Base-by-base conservation (phyloP, 306 rosid genomes). In the Pterocarpus macrocarpus region DNA sequence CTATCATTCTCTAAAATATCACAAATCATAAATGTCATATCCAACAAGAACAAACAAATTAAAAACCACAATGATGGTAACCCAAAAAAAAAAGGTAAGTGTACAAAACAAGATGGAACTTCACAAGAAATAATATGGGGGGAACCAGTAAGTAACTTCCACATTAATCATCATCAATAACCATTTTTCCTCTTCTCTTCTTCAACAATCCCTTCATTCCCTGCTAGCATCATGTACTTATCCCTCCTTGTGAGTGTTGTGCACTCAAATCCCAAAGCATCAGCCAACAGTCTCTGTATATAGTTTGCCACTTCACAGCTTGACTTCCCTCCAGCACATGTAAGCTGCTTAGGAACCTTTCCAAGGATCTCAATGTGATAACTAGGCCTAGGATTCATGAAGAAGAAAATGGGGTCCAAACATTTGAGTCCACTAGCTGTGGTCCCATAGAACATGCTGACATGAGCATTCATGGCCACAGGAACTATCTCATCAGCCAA, bases 191-290 rank as follows among this genome's bases (percentile, higher is more conserved):
- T 43, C 38, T 77, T 87, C 10, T 67, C 73, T 36, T 86, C 64
- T 33, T 79, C 17, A 8, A 92, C 96, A 57, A 93, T 44, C 2
- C 99, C 99, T 64, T 93, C 97, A 85, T 93, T 93, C 78, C 97
- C 98, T 7, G 98, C 99, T 15, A 95, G 86, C 98, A 91, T 95
- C 97, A 93, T 41, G 47, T 95, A 95, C 89, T 95, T 95, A 61
- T 93, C 99, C 82, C 75, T 93, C 63, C 99, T 89, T 1, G 98
- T 95, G 14, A 91, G 88, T 16, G 66, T 71, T 0, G 98, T 93
- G 76, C 96, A 93, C 81, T 93, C 83, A 86, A 95, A 95, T n/a
- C 99, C 97, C 91, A 95, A 87, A 41, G 94, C 91, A 71, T 86
- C 90, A 4, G 82, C 98, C 78, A 95, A 66, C 34, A 78, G 33